Base-by-base conservation (phyloP, 2,329 filamentous ascomycete species). In the Pyrenophora graminea region DNA sequence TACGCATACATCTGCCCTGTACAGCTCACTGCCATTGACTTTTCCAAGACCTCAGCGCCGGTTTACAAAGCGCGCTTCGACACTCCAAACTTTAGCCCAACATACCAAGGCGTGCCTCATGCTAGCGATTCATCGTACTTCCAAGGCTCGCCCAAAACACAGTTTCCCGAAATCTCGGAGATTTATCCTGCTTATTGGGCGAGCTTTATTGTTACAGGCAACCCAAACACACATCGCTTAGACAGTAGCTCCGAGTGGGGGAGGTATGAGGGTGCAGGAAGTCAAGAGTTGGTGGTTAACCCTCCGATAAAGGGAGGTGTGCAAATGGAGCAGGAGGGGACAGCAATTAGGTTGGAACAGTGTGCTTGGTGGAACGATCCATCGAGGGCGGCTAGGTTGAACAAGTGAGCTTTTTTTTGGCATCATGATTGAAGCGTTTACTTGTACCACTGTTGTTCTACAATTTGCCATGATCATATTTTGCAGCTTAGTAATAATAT, bases 21-120 rank as follows among this genome's bases (percentile, higher is more conserved):
- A 0, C 68, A 71, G 48, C 68, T 71, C 48, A 69, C 67, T 2
- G 68, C 70, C 1, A 53, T 55, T 6, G 55, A 56, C 0, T 50
- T 71, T 4, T 54, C 68, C 6, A 34, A 48, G 1, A 60, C 65
- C 15, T 58, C 54, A 15, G 62, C 58, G 0, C 61, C 63, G 0
- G 68, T 71, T 2, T 73, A 66, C 56, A 72, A 73, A 58, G 69
- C 64, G 8, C 68, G 68, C 32, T 73, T 68, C 58, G 71, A 73
- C 52, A 69, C 68, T 1, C 70, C 70, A 1, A 71, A 72, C 32
- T 62, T 51, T 23, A 44, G 62, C 0, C 45, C 60, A 2, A 52
- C 62, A 2, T 68, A 63, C 42, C 48, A 60, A 49, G 69, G 69
- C n/a, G 63, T 72, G 1, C 69, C 68, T 6, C 70, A 73, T 34